A percentile compares a stretch with the other conserved stretches of the same genome.
These are phyloP conservation scores for Phoma sp. DNA, from an alignment of 2,329 filamentous ascomycete species.

Conservation along the genomic window DNA sequence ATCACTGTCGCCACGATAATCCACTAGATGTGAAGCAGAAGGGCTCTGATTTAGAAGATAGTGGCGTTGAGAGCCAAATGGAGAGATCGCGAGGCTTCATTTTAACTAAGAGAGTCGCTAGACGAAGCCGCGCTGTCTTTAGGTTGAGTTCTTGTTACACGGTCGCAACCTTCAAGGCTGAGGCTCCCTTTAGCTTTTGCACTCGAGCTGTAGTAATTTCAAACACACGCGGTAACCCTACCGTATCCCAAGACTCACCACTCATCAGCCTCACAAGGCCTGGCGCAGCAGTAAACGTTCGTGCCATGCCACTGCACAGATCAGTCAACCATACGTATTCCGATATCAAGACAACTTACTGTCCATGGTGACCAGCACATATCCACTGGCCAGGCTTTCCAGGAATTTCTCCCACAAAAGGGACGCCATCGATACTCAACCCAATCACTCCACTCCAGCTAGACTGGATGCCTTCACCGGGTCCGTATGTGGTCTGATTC, in stretches of 20 bases:
- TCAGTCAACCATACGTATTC: conserved; percentile 1
- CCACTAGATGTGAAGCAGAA: too few relatives aligned
- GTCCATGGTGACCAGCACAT: conserved; percentile 38
- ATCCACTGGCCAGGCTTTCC: conserved; percentile 35
- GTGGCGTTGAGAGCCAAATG: too few relatives aligned
- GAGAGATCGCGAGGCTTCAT: too few relatives aligned
- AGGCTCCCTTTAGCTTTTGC: conserved; percentile 8
- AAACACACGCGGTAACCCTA: conserved; percentile 32
- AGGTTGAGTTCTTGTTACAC: conserved; percentile 6
- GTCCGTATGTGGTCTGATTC: conserved; percentile 29
- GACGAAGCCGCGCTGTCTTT: too few relatives aligned
- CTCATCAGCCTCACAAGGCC: conserved; percentile 34
- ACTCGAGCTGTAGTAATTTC: conserved; percentile 27
- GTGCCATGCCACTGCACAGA: conserved; percentile 32
- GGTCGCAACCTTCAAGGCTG: conserved; percentile 10
- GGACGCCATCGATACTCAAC: conserved; percentile 33
- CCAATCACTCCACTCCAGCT: conserved; percentile 40
- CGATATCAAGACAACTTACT: conserved; percentile 20
- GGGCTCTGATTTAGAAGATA: too few relatives aligned
- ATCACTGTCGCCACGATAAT: too few relatives aligned
- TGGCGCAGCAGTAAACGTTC: conserved; percentile 37
- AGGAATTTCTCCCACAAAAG: conserved; percentile 32
- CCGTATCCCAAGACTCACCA: conserved; percentile 24
- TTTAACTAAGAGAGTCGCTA: too few relatives aligned
- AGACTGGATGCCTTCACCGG: conserved; percentile 39